A percentile compares a stretch with the other conserved stretches of the same genome.
These are phyloP conservation scores for Fusarium cicatricum DNA, from an alignment of 2,329 filamentous ascomycete species.

Conservation along the genomic window DNA sequence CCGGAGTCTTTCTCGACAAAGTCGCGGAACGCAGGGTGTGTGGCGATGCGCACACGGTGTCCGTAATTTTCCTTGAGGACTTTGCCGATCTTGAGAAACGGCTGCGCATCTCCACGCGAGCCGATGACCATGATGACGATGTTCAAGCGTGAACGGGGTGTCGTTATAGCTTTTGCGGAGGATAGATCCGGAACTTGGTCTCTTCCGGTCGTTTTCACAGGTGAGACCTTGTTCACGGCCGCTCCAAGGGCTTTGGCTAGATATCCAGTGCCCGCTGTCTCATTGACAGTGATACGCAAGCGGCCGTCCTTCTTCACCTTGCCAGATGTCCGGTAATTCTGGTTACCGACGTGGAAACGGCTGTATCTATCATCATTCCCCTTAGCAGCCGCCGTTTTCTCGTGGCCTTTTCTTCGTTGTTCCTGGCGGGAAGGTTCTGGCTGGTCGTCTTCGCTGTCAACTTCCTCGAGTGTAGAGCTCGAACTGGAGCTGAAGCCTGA, in stretches of 20 bases:
- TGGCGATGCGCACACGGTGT: slow-evolving; percentile 80
- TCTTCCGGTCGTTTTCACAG: slow-evolving; percentile 10
- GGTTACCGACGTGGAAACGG: slow-evolving; percentile 67
- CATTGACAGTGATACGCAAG: slow-evolving; percentile 75
- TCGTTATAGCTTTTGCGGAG: slow-evolving; percentile 43
- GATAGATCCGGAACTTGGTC: slow-evolving; percentile 32
- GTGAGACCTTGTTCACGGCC: slow-evolving; percentile 56
- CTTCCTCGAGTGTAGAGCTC: slow-evolving; percentile 20
- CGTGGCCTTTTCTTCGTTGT: slow-evolving; percentile 3
- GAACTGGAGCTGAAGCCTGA: slow-evolving; percentile 12
- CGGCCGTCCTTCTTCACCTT: slow-evolving; percentile 74
- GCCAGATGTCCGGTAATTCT: slow-evolving; percentile 70
- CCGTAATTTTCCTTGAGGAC: slow-evolving; percentile 75
- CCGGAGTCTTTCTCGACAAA: slow-evolving; percentile 77
- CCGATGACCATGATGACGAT: slow-evolving; percentile 88
- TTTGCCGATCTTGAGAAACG: slow-evolving; percentile 79
- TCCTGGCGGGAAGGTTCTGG: not conserved
- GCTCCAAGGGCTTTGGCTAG: slow-evolving; percentile 77
- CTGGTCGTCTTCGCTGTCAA: slow-evolving; percentile 1
- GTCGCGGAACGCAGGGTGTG: slow-evolving; percentile 78
- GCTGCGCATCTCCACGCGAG: slow-evolving; percentile 81
- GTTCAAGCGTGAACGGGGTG: slow-evolving; percentile 65
- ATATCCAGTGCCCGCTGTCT: slow-evolving; percentile 74
- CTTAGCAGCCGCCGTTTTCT: slow-evolving; percentile 3
- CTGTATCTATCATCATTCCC: slow-evolving; percentile 40